Percentiles rank a stretch among this genome's conserved stretches.
Evolutionary conservation across 108 stramenopile species (phyloP).

Genomic region (Craspedostauros australis): DNA sequence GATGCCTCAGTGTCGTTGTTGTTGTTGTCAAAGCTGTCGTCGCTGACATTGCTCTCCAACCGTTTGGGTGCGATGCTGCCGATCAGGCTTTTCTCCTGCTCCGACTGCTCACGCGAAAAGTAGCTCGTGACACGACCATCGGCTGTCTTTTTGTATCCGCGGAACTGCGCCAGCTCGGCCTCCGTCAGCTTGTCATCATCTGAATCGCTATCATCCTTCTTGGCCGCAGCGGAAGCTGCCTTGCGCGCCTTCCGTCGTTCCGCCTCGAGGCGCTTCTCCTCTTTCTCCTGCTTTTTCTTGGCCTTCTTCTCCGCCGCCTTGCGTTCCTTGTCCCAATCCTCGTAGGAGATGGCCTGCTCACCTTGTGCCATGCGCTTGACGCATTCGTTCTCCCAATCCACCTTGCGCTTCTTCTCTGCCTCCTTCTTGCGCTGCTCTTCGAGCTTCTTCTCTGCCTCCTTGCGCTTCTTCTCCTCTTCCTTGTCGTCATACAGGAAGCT

Average conservation of each 20-base stretch:
- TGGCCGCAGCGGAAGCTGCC: conserved; percentile 14
- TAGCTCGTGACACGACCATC: conserved; percentile 93
- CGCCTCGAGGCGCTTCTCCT: conserved; percentile 36
- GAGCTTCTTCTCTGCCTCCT: conserved; percentile 37
- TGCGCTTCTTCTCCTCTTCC: conserved; percentile 58
- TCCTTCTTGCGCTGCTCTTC: conserved; percentile 32
- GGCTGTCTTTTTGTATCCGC: conserved; percentile 93
- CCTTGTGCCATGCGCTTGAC: conserved; percentile 57
- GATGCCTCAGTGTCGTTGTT: neutral
- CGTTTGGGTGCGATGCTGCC: conserved; percentile 89
- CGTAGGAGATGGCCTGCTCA: conserved; percentile 58
- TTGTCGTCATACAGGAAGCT: conserved; percentile 67
- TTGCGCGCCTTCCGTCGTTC: conserved; percentile 29
- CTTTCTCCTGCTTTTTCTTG: conserved; percentile 39
- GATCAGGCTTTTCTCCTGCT: conserved; percentile 75
- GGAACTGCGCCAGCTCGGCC: conserved; percentile 46
- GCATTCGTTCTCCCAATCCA: conserved; percentile 84
- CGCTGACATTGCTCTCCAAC: conserved; percentile 40
- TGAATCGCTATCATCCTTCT: conserved; percentile 27
- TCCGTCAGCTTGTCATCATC: conserved; percentile 72
- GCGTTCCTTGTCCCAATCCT: conserved; percentile 72
- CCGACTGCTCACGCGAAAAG: conserved; percentile 90
- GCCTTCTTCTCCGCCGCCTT: conserved; percentile 46
- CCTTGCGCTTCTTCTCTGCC: conserved; percentile 60
- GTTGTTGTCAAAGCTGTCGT: conserved; percentile 4